A percentile compares a stretch with the other conserved stretches of the same genome.
Conservation (phyloP, 306 rosid species). For the Malus orientalis region DNA sequence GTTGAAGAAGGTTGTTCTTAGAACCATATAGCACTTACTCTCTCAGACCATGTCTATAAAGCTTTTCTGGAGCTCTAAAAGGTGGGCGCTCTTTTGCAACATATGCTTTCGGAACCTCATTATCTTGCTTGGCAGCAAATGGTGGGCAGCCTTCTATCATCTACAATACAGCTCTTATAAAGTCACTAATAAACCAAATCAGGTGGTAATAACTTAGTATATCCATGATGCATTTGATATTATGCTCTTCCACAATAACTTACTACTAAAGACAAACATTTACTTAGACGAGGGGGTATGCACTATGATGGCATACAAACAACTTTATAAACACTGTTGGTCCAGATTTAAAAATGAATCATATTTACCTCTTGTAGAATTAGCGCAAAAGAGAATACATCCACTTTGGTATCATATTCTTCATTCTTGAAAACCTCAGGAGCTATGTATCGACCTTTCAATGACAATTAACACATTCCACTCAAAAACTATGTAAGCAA, state of each 20-base stretch:
- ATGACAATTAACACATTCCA: constrained; percentile 16
- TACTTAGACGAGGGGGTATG: neutral
- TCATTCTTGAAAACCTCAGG: constrained; percentile 76
- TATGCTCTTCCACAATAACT: neutral
- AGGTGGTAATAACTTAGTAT: neutral
- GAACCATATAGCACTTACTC: constrained; percentile 42
- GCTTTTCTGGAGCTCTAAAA: constrained; percentile 67
- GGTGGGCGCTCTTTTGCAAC: constrained; percentile 70
- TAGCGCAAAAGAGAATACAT: constrained; percentile 85
- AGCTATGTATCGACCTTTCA: constrained; percentile 79
- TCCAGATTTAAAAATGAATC: neutral
- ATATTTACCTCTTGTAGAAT: constrained; percentile 81
- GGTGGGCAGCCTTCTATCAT: constrained; percentile 93
- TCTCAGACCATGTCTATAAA: constrained; percentile 66
- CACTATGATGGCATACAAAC: neutral
- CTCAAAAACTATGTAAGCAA: constrained; percentile 4
- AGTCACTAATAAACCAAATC: constrained; percentile 8
- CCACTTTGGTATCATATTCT: constrained; percentile 94
- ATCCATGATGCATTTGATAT: neutral
- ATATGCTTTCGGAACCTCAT: constrained; percentile 57
- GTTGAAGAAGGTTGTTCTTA: neutral
- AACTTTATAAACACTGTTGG: neutral
- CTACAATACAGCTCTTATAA: constrained; percentile 34
- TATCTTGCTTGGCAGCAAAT: constrained; percentile 54
- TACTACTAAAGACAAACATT: neutral